phyloP scores from a whole-genome alignment of 495 filamentous ascomycete species.

The Neurospora sp. region DNA sequence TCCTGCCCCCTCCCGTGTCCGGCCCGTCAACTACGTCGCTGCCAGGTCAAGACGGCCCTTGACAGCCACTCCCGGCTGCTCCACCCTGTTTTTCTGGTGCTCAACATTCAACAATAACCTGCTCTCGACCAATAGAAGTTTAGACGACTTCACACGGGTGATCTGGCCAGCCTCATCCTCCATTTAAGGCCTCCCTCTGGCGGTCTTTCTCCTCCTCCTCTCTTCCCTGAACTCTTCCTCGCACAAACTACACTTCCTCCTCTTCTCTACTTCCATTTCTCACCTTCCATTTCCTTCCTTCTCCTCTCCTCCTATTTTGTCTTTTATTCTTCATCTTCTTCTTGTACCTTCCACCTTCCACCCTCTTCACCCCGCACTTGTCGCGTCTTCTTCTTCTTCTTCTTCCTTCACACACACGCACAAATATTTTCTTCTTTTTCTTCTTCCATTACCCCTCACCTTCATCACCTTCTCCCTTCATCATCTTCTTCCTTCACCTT shows the following conservation, averaged over 20 bases:
- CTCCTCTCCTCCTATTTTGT: neutral
- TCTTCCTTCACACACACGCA: neutral
- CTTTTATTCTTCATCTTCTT: neutral
- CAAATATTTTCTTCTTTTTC: neutral
- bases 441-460: neutral
- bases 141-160: neutral
- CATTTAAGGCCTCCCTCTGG: neutral
- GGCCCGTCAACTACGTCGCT: neutral
- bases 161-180: neutral
- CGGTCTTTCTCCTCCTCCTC: neutral
- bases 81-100: neutral
- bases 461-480: neutral
- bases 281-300: neutral
- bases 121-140: neutral
- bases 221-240: neutral
- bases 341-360: neutral
- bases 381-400: neutral
- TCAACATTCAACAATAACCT: slow-evolving; percentile 6
- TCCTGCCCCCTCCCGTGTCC: neutral
- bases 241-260: neutral
- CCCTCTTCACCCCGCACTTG: neutral
- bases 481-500: neutral
- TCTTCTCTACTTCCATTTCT: neutral
- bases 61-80: slow-evolving; percentile 6
- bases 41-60: neutral